These are phyloP conservation scores for Neoascochyta sp. DNA, from an alignment of 2,329 filamentous ascomycete species.

Conservation along the genomic window DNA sequence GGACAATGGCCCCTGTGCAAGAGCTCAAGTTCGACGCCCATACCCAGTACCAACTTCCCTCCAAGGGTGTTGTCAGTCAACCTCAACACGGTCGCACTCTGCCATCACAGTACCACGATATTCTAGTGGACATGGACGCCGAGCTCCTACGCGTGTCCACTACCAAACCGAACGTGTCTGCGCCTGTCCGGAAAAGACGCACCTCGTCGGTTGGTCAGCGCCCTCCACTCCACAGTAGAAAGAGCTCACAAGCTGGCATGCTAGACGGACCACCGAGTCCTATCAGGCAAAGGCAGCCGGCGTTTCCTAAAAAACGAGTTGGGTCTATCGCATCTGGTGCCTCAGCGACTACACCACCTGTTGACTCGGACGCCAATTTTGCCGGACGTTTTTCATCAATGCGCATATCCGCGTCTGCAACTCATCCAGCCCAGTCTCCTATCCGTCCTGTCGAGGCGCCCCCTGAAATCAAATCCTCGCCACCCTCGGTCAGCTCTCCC, in stretches of 20 bases:
- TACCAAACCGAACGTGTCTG: constrained; percentile 11
- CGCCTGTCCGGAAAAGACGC: constrained; percentile 13
- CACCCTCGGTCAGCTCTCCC: too few relatives aligned
- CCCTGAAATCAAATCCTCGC: too few relatives aligned
- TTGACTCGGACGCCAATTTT: constrained; percentile 29
- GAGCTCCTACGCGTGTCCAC: constrained; percentile 22
- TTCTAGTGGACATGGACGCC: constrained; percentile 30
- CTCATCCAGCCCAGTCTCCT: constrained; percentile 4
- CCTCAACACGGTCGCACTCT: constrained; percentile 9
- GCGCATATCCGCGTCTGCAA: constrained; percentile 5
- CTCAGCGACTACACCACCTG: constrained; percentile 11
- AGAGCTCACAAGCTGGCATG: constrained; percentile 11
- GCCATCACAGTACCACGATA: constrained; percentile 18
- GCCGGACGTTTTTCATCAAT: constrained; percentile 19
- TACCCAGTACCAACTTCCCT: constrained; percentile 26
- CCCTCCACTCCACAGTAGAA: constrained; percentile 20
- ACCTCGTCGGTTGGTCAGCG: constrained; percentile 17
- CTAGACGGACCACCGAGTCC: constrained; percentile 13
- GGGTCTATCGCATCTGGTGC: constrained; percentile 6
- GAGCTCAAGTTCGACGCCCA: constrained; percentile 35
- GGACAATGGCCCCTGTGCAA: constrained; percentile 5
- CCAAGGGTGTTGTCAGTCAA: constrained; percentile 8
- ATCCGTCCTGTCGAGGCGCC: too few relatives aligned
- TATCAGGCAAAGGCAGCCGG: constrained; percentile 10
- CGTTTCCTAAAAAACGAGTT: constrained; percentile 17